A percentile compares a stretch with the other conserved stretches of the same genome.
These are phyloP conservation scores for Aphanocladium album DNA, from an alignment of 2,329 filamentous ascomycete species.

Conservation along the genomic window DNA sequence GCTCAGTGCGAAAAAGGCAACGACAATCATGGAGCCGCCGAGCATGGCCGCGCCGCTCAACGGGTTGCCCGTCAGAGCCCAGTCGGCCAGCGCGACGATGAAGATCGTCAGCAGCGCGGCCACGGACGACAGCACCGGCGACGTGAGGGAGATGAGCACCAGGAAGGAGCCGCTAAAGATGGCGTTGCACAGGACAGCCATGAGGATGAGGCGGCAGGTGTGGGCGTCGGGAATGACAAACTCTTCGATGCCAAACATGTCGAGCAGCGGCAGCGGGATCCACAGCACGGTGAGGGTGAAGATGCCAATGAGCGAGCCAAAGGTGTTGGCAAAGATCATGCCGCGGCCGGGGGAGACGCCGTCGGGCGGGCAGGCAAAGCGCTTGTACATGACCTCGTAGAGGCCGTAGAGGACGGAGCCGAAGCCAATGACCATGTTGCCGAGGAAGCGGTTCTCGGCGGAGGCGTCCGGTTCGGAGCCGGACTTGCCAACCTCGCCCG, in stretches of 20 bases:
- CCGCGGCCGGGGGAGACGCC: slow-evolving; percentile 79
- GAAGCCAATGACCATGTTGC: slow-evolving; percentile 86
- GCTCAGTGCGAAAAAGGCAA: slow-evolving; percentile 79
- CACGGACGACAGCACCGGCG: slow-evolving; percentile 85
- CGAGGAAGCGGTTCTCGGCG: slow-evolving; percentile 65
- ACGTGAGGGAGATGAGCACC: slow-evolving; percentile 87
- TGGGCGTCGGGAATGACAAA: slow-evolving; percentile 78
- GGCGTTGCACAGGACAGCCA: slow-evolving; percentile 82
- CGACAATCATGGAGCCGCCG: slow-evolving; percentile 83
- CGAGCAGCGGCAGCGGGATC: slow-evolving; percentile 83
- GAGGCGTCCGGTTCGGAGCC: slow-evolving; percentile 23
- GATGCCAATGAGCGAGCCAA: slow-evolving; percentile 77
- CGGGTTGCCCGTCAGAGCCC: slow-evolving; percentile 73
- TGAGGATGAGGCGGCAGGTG: slow-evolving; percentile 71
- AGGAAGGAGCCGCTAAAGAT: slow-evolving; percentile 91
- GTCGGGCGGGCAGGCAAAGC: slow-evolving; percentile 85
- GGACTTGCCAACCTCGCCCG: slow-evolving; percentile 34
- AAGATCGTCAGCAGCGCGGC: slow-evolving; percentile 95
- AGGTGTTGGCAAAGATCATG: slow-evolving; percentile 91
- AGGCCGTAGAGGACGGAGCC: slow-evolving; percentile 92
- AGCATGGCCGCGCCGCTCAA: slow-evolving; percentile 69
- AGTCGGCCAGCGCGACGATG: slow-evolving; percentile 88
- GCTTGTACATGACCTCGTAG: slow-evolving; percentile 97
- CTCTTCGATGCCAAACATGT: slow-evolving; percentile 69
- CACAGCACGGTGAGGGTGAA: slow-evolving; percentile 87